Base-by-base conservation (phyloP, 2,329 filamentous ascomycete species). In the Fusarium tupiense region DNA sequence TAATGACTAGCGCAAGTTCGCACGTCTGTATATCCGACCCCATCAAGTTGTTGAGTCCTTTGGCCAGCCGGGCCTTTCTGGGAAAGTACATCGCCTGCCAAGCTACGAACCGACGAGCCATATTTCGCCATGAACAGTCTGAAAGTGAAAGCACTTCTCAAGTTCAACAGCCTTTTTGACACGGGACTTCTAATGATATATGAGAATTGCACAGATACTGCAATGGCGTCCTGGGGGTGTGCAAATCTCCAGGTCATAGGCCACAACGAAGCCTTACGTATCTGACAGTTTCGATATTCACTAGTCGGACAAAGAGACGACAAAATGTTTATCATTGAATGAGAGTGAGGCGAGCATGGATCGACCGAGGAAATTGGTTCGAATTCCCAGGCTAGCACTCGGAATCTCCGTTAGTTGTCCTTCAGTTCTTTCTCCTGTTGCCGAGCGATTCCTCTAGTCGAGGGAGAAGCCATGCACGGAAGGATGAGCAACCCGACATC, bases 151-250 rank as follows among this genome's bases (percentile, higher is more conserved):
- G 13, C 17, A 26, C 19, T 16, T 22, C 9, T 20, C 50, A 2
- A 12, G n/a, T 22, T 37, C 50, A 37, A 22, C 17, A 12, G 9
- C 14, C 19, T 38, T 29, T 11, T 17, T 40, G 11, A 16, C 13
- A 4, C 5, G 14, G 11, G 3, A 10, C 5, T 6, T 19, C 8
- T 4, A 9, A 22, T 40, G 0, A 22, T 2, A 22, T 4, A 29
- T 7, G 35, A 22, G 4, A 19, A 8, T 6, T 40, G 7, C 5
- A 54, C 14, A 22, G 6, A 37, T 22, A 40, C n/a, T 26, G 17
- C 5, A 22, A 19, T 53, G n/a, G 5, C 6, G 26, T 29, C 14
- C 14, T 5, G 11, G 20, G 9, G 14, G 4, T 10, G 6, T 17
- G 16, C 35, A 29, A 41, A n/a, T 43, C 16, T 40, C 8, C 11